phyloP scores from a whole-genome alignment of 2,329 filamentous ascomycete species.

The Fusarium sp. region DNA sequence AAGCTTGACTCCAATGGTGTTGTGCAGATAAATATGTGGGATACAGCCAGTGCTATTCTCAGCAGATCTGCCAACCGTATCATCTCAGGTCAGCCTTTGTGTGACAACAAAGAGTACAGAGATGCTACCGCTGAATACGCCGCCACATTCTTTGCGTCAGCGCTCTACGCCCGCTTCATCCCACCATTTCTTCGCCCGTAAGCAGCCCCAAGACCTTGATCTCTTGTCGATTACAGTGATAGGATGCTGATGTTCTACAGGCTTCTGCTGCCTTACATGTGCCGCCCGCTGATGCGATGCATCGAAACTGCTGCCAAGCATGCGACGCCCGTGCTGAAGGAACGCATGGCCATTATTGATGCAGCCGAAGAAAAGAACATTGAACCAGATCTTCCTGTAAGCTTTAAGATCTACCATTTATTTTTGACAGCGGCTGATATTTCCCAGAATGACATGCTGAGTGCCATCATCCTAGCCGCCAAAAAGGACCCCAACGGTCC shows the following conservation, averaged over 20 bases:
- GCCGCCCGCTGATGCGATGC: conserved; percentile 18
- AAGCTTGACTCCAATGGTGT: conserved; percentile 1
- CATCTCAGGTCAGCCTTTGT: conserved; percentile 25
- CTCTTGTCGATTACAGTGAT: rapidly evolving
- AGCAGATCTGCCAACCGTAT: conserved; percentile 28
- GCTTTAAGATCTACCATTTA: rapidly evolving
- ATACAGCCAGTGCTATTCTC: conserved; percentile 18
- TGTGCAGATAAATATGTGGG: conserved; percentile 24
- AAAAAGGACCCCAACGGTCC: conserved; percentile 16
- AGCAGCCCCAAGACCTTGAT: neutral
- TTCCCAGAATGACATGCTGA: conserved; percentile 22
- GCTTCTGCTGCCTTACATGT: conserved; percentile 21
- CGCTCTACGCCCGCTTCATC: conserved; percentile 21
- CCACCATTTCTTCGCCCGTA: conserved; percentile 28
- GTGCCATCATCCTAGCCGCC: conserved; percentile 19
- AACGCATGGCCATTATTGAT: conserved; percentile 21
- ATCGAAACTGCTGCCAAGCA: conserved; percentile 26
- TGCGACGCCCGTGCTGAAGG: conserved; percentile 15
- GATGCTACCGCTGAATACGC: conserved; percentile 23
- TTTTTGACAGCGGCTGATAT: neutral
- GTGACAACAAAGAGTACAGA: conserved; percentile 22
- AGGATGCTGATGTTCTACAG: neutral
- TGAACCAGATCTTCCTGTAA: conserved; percentile 12
- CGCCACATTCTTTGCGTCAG: conserved; percentile 24
- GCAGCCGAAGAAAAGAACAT: conserved; percentile 5